These are phyloP conservation scores for Cordyceps militaris DNA, from an alignment of 2,329 filamentous ascomycete species.

Conservation along the genomic window DNA sequence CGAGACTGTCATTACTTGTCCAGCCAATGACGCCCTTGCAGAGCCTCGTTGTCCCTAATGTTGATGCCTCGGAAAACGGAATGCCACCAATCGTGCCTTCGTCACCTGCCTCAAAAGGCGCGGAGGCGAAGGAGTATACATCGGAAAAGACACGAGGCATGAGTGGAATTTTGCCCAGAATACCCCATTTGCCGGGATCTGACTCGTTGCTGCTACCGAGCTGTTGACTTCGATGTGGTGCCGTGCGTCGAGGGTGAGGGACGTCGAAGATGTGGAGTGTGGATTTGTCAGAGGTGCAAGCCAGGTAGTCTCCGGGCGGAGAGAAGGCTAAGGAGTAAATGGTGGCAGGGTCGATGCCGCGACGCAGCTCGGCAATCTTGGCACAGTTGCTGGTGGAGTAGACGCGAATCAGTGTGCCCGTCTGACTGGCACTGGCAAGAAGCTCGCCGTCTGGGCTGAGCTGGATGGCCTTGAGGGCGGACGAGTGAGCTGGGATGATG, in stretches of 20 bases:
- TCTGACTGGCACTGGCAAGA: constrained; percentile 85
- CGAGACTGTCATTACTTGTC: constrained; percentile 64
- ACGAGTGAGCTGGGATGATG: constrained; percentile 87
- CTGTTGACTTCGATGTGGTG: constrained; percentile 26
- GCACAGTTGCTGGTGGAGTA: constrained; percentile 76
- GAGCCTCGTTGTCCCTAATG: constrained; percentile 49
- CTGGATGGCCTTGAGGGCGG: constrained; percentile 68
- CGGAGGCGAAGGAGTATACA: constrained; percentile 75
- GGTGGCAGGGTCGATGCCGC: constrained; percentile 80
- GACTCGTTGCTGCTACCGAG: constrained; percentile 29
- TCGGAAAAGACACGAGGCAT: constrained; percentile 86
- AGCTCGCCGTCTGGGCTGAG: constrained; percentile 74
- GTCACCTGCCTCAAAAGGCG: constrained; percentile 76
- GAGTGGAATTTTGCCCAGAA: constrained; percentile 74
- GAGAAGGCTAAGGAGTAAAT: constrained; percentile 87
- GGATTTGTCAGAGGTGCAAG: constrained; percentile 93
- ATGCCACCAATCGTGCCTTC: constrained; percentile 49
- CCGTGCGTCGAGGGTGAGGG: constrained; percentile 45
- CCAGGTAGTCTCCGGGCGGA: constrained; percentile 70
- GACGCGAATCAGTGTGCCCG: constrained; percentile 80
- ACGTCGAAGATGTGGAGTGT: constrained; percentile 93
- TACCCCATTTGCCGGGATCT: constrained; percentile 71
- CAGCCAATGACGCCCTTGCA: constrained; percentile 83
- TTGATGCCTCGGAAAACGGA: constrained; percentile 36
- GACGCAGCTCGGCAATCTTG: constrained; percentile 73